Percentiles rank a stretch among this genome's conserved stretches.
Conservation (phyloP, 2,329 filamentous ascomycete species). For the Cercospora berteroae region DNA sequence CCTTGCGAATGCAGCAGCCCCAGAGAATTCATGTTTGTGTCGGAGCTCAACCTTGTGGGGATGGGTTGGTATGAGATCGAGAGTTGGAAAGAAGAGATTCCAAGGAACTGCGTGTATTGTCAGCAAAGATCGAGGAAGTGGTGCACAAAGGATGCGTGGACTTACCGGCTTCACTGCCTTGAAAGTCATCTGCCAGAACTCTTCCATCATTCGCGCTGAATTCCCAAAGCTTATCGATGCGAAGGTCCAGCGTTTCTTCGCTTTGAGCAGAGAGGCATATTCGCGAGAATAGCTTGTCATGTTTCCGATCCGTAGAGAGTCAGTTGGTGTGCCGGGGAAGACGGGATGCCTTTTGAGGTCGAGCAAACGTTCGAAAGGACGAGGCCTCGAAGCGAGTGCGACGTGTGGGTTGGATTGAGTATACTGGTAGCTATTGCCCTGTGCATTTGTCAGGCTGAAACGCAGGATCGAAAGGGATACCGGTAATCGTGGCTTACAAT, state of each 20-base stretch:
- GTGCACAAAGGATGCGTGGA: not conserved
- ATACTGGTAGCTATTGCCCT: not conserved
- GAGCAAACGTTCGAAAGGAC: not conserved
- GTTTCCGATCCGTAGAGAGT: not conserved
- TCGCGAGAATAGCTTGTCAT: not conserved
- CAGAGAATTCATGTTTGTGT: not conserved
- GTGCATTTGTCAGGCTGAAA: not conserved
- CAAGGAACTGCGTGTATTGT: not conserved
- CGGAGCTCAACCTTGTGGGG: not conserved
- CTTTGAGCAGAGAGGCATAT: constrained; percentile 11
- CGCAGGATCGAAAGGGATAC: not conserved
- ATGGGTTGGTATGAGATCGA: not conserved
- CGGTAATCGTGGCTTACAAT: not conserved
- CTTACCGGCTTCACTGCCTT: not conserved
- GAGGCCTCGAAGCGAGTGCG: not conserved
- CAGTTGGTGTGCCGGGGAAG: not conserved
- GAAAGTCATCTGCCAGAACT: constrained; percentile 20
- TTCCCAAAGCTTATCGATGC: constrained; percentile 24
- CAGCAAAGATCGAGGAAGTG: not conserved
- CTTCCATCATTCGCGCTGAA: constrained; percentile 23
- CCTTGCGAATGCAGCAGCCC: not conserved
- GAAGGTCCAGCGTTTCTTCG: constrained; percentile 23
- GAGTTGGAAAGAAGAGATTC: not conserved
- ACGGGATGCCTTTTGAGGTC: not conserved
- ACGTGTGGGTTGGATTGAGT: not conserved